These are phyloP conservation scores for Aspergillus niger DNA, from an alignment of 2,329 filamentous ascomycete species.

Conservation along the genomic window DNA sequence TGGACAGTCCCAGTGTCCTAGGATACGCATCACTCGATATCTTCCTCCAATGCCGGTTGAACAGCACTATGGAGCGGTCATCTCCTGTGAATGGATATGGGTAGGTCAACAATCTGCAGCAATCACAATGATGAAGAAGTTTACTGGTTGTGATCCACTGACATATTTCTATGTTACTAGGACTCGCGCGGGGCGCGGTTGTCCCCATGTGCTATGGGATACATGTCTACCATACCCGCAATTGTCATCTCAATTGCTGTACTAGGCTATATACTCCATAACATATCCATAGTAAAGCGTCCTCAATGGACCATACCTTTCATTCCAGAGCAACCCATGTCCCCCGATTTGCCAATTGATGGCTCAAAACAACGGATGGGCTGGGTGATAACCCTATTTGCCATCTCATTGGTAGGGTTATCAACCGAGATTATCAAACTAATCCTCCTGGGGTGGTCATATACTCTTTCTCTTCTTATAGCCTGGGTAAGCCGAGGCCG, in stretches of 20 bases:
- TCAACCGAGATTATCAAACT: constrained; percentile 35
- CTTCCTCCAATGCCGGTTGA: constrained; percentile 13
- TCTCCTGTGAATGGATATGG: constrained; percentile 23
- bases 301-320: constrained; percentile 58
- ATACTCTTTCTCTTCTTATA: constrained; percentile 30
- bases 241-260: constrained; percentile 30
- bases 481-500: constrained; percentile 41
- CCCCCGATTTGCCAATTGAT: constrained; percentile 35
- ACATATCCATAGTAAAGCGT: constrained; percentile 29
- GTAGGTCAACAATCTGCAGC: constrained; percentile 2
- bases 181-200: constrained; percentile 40
- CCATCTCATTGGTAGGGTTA: constrained; percentile 41
- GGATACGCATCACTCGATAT: background rate
- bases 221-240: constrained; percentile 34
- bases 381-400: constrained; percentile 43
- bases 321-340: constrained; percentile 45
- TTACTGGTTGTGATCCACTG: background rate
- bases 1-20: background rate
- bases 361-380: constrained; percentile 29
- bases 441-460: constrained; percentile 17
- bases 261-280: constrained; percentile 31
- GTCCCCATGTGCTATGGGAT: constrained; percentile 38
- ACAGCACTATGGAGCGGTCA: constrained; percentile 10
- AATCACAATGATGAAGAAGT: background rate
- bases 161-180: constrained; percentile 23